These are phyloP conservation scores for Globisporangium lucens DNA, from an alignment of 352 stramenopile genomes.

Conservation along the genomic window DNA sequence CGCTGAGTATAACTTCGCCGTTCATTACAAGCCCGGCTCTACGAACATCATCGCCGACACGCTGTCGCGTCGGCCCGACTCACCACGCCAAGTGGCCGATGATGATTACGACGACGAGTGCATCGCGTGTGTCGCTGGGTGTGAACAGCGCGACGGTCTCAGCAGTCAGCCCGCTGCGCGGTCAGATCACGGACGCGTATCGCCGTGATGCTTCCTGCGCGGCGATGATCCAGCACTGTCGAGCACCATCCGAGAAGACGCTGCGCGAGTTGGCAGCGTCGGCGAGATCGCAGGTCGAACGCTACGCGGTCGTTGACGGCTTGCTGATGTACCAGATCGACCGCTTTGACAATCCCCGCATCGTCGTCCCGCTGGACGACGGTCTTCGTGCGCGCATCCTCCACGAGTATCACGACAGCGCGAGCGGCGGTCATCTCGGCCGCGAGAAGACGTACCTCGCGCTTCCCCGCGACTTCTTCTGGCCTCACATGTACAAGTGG, in stretches of 20 bases:
- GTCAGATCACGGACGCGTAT: no score
- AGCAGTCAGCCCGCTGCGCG: background rate
- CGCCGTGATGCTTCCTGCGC: no score
- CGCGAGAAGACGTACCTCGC: conserved; percentile 26
- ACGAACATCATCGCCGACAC: conserved; percentile 25
- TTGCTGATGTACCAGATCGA: no score
- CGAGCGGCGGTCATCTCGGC: conserved; percentile 19
- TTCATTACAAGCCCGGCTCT: conserved; percentile 22
- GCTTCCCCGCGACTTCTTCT: conserved; percentile 20
- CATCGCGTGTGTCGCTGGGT: background rate
- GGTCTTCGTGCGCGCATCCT: conserved; percentile 9
- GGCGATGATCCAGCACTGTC: no score
- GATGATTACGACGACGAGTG: conserved; percentile 14
- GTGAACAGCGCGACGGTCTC: background rate
- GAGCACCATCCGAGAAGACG: no score
- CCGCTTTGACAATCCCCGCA: no score
- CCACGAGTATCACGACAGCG: conserved; percentile 18
- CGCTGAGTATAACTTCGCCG: conserved; percentile 24
- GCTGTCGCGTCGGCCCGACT: conserved; percentile 10
- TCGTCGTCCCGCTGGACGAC: background rate
- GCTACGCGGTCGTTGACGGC: no score
- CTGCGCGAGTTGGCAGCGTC: no score
- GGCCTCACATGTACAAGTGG: conserved; percentile 30
- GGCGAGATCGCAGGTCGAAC: no score
- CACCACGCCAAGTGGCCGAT: background rate